phyloP scores from a whole-genome alignment of 352 stramenopile genomes.

The Elongisporangium senticosum region DNA sequence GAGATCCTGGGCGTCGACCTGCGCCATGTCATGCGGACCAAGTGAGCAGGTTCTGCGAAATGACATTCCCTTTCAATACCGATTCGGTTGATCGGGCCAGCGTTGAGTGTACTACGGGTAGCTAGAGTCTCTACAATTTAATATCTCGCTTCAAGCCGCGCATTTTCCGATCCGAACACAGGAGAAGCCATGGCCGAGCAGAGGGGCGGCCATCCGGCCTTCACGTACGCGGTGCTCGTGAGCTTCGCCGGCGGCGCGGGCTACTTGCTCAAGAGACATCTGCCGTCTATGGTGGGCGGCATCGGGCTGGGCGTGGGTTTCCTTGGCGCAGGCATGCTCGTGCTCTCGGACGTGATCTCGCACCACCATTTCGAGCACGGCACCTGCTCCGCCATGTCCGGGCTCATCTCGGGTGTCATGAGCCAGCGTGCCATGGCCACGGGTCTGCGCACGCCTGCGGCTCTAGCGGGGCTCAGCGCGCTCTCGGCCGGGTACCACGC shows the following conservation, averaged over 20 bases:
- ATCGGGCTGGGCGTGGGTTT: conserved; percentile 59
- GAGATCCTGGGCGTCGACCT: conserved; percentile 83
- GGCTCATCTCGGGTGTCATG: conserved; percentile 59
- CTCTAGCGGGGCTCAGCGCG: conserved; percentile 42
- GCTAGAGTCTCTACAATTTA: conserved; percentile 12
- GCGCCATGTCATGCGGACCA: conserved; percentile 80
- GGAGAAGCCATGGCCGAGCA: conserved; percentile 13
- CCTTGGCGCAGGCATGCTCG: conserved; percentile 56
- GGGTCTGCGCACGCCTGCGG: conserved; percentile 28
- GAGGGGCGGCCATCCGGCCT: conserved; percentile 50
- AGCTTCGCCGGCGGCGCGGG: conserved; percentile 52
- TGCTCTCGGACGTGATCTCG: conserved; percentile 63
- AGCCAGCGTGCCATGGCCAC: conserved; percentile 41
- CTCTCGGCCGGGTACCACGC: conserved; percentile 66
- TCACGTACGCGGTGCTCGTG: conserved; percentile 64
- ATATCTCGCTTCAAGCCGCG: conserved; percentile 2
- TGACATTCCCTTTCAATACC: conserved; percentile 6
- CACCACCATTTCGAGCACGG: conserved; percentile 67
- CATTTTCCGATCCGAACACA: not conserved
- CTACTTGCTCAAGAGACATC: conserved; percentile 55
- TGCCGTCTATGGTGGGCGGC: conserved; percentile 63
- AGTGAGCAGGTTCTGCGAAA: conserved; percentile 23
- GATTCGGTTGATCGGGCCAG: conserved; percentile 1
- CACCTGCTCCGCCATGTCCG: conserved; percentile 65
- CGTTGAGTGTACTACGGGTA: not conserved